Conservation (phyloP, 163 green algal genomes). For the Chlamydomonas reinhardtii region DNA sequence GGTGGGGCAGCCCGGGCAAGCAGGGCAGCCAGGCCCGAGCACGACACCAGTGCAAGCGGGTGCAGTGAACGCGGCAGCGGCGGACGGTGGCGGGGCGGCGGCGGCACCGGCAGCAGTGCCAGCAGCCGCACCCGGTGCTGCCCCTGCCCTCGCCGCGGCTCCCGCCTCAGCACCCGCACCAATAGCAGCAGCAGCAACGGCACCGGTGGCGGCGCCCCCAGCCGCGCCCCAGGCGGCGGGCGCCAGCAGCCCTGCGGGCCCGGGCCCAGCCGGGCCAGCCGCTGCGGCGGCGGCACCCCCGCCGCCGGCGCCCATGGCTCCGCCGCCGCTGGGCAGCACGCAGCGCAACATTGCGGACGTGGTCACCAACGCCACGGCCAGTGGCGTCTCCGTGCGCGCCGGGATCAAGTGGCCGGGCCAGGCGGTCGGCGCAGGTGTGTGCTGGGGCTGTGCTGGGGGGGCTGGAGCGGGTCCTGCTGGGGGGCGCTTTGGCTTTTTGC, state of each 20-base stretch:
- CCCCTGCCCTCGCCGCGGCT: neutral
- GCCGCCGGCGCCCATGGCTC: neutral
- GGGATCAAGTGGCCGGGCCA: slow-evolving; percentile 48
- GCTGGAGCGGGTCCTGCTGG: neutral
- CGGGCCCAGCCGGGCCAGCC: neutral
- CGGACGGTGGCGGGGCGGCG: neutral
- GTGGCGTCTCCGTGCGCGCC: slow-evolving; percentile 20
- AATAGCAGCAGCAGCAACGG: neutral
- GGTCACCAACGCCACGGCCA: slow-evolving; percentile 45
- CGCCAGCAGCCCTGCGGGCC: neutral
- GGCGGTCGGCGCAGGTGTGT: slow-evolving; percentile 26
- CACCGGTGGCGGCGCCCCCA: neutral
- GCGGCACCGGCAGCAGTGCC: no score
- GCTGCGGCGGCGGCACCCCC: neutral
- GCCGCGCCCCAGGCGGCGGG: neutral
- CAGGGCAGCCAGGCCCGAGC: neutral
- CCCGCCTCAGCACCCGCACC: neutral
- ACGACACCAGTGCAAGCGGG: neutral
- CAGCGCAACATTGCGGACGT: slow-evolving; percentile 51
- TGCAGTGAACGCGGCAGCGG: neutral
- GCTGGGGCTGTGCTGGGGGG: neutral
- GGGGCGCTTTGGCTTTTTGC: neutral
- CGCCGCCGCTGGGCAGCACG: slow-evolving; percentile 13
- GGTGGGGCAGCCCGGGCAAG: neutral
- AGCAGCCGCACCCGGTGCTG: neutral